These are phyloP conservation scores for Thelephora terrestris DNA, from an alignment of 1,284 basidiomycete genomes.

Conservation along the genomic window DNA sequence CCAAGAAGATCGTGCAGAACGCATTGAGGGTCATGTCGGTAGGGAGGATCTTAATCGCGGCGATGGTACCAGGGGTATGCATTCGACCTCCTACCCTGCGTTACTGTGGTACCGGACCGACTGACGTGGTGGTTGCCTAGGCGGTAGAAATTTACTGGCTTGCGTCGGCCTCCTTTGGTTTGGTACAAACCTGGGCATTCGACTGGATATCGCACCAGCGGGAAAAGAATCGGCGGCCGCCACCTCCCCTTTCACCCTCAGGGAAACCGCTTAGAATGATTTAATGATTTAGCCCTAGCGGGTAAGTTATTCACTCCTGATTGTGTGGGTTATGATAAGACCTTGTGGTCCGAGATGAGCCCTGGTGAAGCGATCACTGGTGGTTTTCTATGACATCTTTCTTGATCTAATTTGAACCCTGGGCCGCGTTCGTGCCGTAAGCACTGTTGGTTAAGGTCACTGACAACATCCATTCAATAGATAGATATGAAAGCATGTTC, in stretches of 20 bases:
- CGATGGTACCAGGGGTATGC: slow-evolving; percentile 70
- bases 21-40: slow-evolving; percentile 55
- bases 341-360: slow-evolving; percentile 62
- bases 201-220: slow-evolving; percentile 46
- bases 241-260: slow-evolving; percentile 6
- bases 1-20: slow-evolving; percentile 49
- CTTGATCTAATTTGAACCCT: slow-evolving; percentile 85
- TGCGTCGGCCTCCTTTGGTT: slow-evolving; percentile 70
- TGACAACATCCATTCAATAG: no score
- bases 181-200: slow-evolving; percentile 71
- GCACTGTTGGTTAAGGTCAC: neutral
- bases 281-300: neutral
- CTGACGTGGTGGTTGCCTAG: slow-evolving; percentile 28
- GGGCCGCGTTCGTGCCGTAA: neutral
- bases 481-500: no score
- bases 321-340: slow-evolving; percentile 45
- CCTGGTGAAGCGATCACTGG: slow-evolving; percentile 20
- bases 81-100: neutral
- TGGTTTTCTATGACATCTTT: slow-evolving; percentile 43
- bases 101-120: neutral
- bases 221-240: slow-evolving; percentile 22
- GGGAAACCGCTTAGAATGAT: neutral
- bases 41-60: slow-evolving; percentile 65
- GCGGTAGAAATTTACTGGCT: slow-evolving; percentile 78
- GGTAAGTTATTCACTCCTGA: slow-evolving; percentile 5